phyloP scores from a whole-genome alignment of 352 stramenopile species.

The Phytophthora megakarya region DNA sequence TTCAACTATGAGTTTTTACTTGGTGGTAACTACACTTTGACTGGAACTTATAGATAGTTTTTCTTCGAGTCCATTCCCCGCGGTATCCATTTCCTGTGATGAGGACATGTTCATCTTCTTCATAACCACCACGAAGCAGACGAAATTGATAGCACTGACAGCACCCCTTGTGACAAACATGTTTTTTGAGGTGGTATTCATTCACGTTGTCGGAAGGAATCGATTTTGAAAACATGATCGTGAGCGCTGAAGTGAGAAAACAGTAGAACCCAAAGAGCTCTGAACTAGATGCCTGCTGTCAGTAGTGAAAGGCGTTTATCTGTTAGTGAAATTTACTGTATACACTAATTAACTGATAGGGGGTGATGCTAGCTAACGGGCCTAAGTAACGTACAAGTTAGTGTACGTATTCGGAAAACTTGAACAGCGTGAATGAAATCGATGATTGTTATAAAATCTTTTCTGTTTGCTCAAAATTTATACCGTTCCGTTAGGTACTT shows the following conservation, averaged over 20 bases:
- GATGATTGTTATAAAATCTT: constrained; percentile 77
- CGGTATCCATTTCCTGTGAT: constrained; percentile 7
- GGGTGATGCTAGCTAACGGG: too few species aligned
- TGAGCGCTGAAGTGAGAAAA: constrained; percentile 54
- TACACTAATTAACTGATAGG: too few species aligned
- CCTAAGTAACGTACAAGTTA: too few species aligned
- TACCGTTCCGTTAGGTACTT: too few species aligned
- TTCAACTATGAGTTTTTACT: constrained; percentile 24
- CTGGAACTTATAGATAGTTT: constrained; percentile 23
- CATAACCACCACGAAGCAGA: constrained; percentile 31
- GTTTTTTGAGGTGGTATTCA: constrained; percentile 55
- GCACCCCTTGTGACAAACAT: constrained; percentile 66
- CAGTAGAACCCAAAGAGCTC: constrained; percentile 53
- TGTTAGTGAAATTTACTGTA: too few species aligned
- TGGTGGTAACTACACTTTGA: constrained; percentile 14
- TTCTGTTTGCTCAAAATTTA: too few species aligned
- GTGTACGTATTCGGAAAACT: too few species aligned
- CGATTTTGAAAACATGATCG: constrained; percentile 55
- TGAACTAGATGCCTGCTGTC: too few species aligned
- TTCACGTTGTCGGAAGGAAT: constrained; percentile 60
- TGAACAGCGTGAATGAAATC: too few species aligned
- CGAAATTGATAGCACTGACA: constrained; percentile 24
- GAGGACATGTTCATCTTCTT: constrained; percentile 58
- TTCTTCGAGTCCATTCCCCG: constrained; percentile 24
- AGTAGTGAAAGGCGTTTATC: too few species aligned